Conservation (phyloP, 768 basidiomycete species). For the Mycena kentingensis region DNA sequence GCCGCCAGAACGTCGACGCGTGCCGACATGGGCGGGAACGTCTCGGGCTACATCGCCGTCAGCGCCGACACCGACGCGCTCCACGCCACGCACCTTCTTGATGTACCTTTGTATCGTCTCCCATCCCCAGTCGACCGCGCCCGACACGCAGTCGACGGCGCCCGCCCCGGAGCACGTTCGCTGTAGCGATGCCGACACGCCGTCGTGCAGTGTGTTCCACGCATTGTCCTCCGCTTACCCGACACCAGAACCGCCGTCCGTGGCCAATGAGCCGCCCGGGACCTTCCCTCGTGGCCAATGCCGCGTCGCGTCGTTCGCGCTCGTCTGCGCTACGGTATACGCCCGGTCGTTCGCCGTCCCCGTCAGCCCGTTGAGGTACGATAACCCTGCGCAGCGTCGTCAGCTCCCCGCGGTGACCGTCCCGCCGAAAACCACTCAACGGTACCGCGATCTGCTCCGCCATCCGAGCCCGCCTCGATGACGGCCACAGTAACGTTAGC, state of each 20-base stretch:
- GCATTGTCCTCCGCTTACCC: conserved; percentile 32
- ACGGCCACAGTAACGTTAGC: conserved; percentile 22
- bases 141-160: no score
- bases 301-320: conserved; percentile 3
- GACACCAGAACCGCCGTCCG: conserved; percentile 33
- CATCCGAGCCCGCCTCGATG: conserved; percentile 20
- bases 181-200: no score
- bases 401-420: background rate
- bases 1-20: conserved; percentile 11
- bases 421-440: background rate
- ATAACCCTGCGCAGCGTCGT: conserved; percentile 12
- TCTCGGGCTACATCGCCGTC: conserved; percentile 13
- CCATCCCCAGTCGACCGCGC: conserved; percentile 34
- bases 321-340: conserved; percentile 18
- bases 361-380: conserved; percentile 18
- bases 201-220: conserved; percentile 26
- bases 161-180: no score
- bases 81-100: conserved; percentile 32
- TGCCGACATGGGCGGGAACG: conserved; percentile 16
- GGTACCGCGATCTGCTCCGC: conserved; percentile 18
- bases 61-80: no score
- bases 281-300: conserved; percentile 24
- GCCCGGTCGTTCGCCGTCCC: conserved; percentile 13
- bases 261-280: conserved; percentile 30
- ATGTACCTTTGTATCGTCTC: conserved; percentile 31